A percentile compares a stretch with the other conserved stretches of the same genome.
These are phyloP conservation scores for Nicotiana tabacum DNA, from an alignment of 257 asterid species.

Conservation along the genomic window DNA sequence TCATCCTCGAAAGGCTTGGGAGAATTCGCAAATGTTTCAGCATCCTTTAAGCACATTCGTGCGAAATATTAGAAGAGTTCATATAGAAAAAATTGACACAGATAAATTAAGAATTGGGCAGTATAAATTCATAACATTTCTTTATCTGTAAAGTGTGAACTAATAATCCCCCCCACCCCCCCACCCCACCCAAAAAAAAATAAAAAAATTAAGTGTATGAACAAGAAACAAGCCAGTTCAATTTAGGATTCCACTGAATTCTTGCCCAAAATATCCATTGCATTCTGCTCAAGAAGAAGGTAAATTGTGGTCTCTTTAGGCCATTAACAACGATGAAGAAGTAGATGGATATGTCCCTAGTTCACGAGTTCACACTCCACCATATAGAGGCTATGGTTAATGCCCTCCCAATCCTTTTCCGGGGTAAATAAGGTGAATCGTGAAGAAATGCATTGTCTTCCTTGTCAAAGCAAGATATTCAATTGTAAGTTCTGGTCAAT, in stretches of 20 bases:
- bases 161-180: not conserved
- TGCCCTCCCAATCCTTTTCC: not conserved
- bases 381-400: not conserved
- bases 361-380: not conserved
- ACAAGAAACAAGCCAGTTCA: not conserved
- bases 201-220: not conserved
- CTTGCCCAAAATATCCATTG: not conserved
- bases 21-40: conserved; percentile 29
- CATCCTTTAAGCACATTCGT: conserved; percentile 41
- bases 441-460: not conserved
- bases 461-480: not conserved
- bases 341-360: not conserved
- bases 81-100: conserved; percentile 2
- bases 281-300: not conserved
- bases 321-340: not conserved
- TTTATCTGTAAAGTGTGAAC: not conserved
- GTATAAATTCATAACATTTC: not conserved
- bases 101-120: not conserved
- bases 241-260: not conserved
- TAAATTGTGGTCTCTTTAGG: not conserved
- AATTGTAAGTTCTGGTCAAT: not conserved
- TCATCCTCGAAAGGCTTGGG: conserved; percentile 36
- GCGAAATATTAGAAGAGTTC: conserved; percentile 4
- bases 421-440: not conserved
- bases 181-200: not conserved